Evolutionary conservation across 2,329 filamentous ascomycete genomes (phyloP).

Genomic region (Metarhizium album): DNA sequence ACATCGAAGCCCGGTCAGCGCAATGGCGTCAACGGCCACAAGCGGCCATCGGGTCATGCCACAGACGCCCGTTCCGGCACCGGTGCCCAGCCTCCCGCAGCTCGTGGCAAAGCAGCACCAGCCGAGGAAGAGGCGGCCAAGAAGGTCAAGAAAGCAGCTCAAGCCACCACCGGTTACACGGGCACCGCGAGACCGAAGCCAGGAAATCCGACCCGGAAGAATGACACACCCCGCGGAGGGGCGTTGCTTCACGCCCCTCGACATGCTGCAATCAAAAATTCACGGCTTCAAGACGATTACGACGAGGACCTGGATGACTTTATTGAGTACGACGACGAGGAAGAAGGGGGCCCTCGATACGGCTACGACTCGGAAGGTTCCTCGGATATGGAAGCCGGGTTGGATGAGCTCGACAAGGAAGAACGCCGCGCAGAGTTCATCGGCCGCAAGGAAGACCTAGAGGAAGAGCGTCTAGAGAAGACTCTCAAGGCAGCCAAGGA

Average conservation of each 20-base stretch:
- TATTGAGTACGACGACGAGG: conserved; percentile 50
- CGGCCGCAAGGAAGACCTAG: conserved; percentile 57
- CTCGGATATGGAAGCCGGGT: conserved; percentile 69
- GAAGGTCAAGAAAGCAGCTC: conserved; percentile 50
- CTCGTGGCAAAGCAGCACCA: conserved; percentile 9
- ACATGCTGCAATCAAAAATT: conserved; percentile 19
- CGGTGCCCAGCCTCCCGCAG: conserved; percentile 2
- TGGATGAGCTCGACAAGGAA: conserved; percentile 64
- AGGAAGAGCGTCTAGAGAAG: conserved; percentile 52
- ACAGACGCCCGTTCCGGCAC: conserved; percentile 4
- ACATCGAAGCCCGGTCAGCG: conserved; percentile 20
- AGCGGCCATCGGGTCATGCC: background rate
- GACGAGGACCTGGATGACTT: conserved; percentile 53
- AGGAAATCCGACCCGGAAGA: conserved; percentile 20
- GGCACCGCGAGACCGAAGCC: conserved; percentile 53
- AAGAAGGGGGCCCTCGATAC: conserved; percentile 32
- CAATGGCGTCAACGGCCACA: conserved; percentile 12
- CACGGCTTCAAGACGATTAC: conserved; percentile 46
- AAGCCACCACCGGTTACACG: conserved; percentile 53
- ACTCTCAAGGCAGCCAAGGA: conserved; percentile 52
- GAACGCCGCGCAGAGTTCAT: conserved; percentile 51
- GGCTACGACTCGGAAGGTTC: conserved; percentile 54
- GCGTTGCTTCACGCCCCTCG: conserved; percentile 27
- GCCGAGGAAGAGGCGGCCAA: conserved; percentile 33
- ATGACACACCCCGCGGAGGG: conserved; percentile 26